Evolutionary conservation across 176 grass and related monocot genomes (phyloP), one percentile per base, ranked within the genome.

Genomic region (Ensete glaucum): DNA sequence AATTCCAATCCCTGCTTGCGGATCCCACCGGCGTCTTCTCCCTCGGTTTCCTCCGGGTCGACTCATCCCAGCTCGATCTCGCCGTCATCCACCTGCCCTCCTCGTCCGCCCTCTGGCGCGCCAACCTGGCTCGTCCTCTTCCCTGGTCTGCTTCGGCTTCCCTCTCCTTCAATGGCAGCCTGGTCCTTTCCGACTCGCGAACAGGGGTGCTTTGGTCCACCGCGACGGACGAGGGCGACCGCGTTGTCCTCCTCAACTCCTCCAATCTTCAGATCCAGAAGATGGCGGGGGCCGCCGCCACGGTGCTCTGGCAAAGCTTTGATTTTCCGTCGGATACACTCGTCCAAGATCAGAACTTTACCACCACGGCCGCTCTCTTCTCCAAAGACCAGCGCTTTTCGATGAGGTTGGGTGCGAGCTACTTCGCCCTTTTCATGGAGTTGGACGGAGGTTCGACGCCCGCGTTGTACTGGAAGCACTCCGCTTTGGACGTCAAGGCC

Each of bases 341-440:
- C 34, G 90, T 98, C 13, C 90, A 98, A 72, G 79, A 74, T 24
- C 95, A 98, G 77, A 98, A 91, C 88, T 80, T 98, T 57, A 93
- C 86, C 63, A 87, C 95, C 11, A 64, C 17, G 8, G 82, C 86
- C 50, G 69, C 83, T 53, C 82, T 98, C 17, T 12, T 68, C 62
- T 80, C 88, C 54, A 8, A 16, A n/a, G 83, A 93, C 82, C 86
- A 78, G 27, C 84, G 81, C 22, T 98, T 87, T 24, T 76, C 80
- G 48, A 98, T 98, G 95, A 85, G 82, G 27, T 52, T 98, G 15
- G 88, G 80, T 1, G 56, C 50, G 56, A 84, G 65, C 64, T 89
- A 84, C 81, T 69, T 93, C 29, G 88, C 68, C 4, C 80, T 98
- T 0, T 93, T 82, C 83, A 74, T 85, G 64, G 88, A 92, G 24